Conservation (phyloP, 805 yeast species). For the Ogataea chonburiensis region DNA sequence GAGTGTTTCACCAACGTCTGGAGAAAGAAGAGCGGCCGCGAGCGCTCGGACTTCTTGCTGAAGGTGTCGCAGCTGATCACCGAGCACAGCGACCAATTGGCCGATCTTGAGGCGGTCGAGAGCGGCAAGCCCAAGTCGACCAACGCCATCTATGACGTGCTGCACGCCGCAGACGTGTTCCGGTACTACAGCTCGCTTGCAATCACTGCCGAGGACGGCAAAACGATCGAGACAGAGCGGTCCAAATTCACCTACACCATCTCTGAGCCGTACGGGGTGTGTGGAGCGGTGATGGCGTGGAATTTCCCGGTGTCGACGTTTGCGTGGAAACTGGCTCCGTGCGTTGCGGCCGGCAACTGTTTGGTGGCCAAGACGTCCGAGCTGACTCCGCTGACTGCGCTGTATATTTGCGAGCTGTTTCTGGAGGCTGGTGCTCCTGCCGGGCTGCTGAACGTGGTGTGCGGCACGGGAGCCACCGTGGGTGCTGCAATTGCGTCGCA, state of each 20-base stretch:
- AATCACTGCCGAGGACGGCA: conserved; percentile 60
- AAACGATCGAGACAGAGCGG: conserved; percentile 57
- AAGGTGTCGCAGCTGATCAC: conserved; percentile 52
- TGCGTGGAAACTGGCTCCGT: conserved; percentile 69
- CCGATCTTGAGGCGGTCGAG: conserved; percentile 58
- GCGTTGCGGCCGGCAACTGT: conserved; percentile 65
- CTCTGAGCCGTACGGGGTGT: conserved; percentile 66
- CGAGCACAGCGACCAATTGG: conserved; percentile 47
- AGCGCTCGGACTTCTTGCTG: conserved; percentile 44
- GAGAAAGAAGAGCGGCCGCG: conserved; percentile 45
- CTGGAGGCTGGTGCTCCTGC: conserved; percentile 62
- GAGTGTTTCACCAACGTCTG: conserved; percentile 48
- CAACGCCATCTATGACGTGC: conserved; percentile 60
- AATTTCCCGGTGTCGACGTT: conserved; percentile 69
- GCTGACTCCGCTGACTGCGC: conserved; percentile 65
- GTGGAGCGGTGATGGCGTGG: conserved; percentile 74
- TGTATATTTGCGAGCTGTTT: conserved; percentile 51
- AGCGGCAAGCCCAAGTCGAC: conserved; percentile 55
- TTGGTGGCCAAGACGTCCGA: conserved; percentile 64
- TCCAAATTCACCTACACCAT: conserved; percentile 61
- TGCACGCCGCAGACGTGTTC: conserved; percentile 53
- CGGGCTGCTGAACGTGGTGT: conserved; percentile 61
- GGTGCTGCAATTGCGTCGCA: conserved; percentile 61
- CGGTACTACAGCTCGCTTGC: conserved; percentile 76
- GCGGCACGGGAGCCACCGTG: conserved; percentile 60